Evolutionary conservation across 805 yeast genomes (phyloP).

Genomic region (Myxozyma sirexii): DNA sequence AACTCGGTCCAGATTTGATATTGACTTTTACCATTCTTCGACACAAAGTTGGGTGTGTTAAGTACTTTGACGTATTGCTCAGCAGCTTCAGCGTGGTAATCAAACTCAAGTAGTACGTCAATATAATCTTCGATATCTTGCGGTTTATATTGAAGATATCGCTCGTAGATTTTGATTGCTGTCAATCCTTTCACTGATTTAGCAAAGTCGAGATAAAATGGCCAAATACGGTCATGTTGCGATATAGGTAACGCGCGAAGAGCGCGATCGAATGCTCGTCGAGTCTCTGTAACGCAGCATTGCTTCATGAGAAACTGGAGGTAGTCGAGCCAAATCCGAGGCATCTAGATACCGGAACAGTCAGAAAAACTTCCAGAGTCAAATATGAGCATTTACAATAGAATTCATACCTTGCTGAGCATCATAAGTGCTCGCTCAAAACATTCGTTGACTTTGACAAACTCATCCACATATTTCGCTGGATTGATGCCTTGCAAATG

Average conservation of each 20-base stretch:
- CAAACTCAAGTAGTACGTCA: slow-evolving; percentile 35
- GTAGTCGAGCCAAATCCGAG: slow-evolving; percentile 57
- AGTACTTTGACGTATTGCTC: slow-evolving; percentile 45
- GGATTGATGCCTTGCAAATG: slow-evolving; percentile 41
- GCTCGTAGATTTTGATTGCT: slow-evolving; percentile 42
- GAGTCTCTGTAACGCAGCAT: slow-evolving; percentile 45
- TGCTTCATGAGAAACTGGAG: slow-evolving; percentile 48
- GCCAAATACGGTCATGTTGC: slow-evolving; percentile 62
- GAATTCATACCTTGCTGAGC: slow-evolving; percentile 41
- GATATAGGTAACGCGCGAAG: slow-evolving; percentile 53
- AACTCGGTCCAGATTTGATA: slow-evolving; percentile 54
- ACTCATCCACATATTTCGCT: slow-evolving; percentile 42
- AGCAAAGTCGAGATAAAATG: slow-evolving; percentile 55
- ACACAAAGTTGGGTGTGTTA: slow-evolving; percentile 43
- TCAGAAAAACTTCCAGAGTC: too few relatives aligned
- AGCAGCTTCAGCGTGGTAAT: slow-evolving; percentile 39
- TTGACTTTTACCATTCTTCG: slow-evolving; percentile 48
- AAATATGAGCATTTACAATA: neutral
- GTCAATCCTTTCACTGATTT: slow-evolving; percentile 49
- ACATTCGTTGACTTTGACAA: slow-evolving; percentile 45
- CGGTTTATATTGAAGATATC: slow-evolving; percentile 42
- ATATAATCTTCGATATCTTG: slow-evolving; percentile 39
- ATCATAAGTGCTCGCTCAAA: slow-evolving; percentile 53
- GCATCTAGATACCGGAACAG: too few relatives aligned
- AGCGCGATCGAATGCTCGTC: slow-evolving; percentile 54